A percentile compares a stretch with the other conserved stretches of the same genome.
Conservation (phyloP, 2,329 filamentous ascomycete species). For the Chrysoporthe austroafricana region DNA sequence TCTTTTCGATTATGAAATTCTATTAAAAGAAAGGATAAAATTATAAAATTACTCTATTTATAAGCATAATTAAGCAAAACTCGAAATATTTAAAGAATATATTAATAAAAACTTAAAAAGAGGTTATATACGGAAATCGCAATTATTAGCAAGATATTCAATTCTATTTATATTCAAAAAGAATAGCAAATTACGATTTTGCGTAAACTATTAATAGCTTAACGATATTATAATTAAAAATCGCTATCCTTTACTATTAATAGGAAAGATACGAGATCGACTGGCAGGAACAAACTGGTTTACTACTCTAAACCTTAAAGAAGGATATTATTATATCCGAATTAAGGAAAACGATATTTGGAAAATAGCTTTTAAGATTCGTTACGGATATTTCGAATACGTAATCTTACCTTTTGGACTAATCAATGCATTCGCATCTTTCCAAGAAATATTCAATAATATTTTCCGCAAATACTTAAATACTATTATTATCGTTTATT, state of each 20-base stretch:
- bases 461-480: too few species aligned
- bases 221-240: conserved; percentile 25
- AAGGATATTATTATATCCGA: conserved; percentile 30
- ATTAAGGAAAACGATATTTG: conserved; percentile 35
- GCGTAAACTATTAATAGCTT: too few species aligned
- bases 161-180: too few species aligned
- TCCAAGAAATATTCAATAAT: conserved; percentile 24
- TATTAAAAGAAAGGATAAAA: too few species aligned
- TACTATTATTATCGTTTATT: too few species aligned
- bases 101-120: too few species aligned
- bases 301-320: conserved; percentile 22
- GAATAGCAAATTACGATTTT: too few species aligned
- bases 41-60: too few species aligned
- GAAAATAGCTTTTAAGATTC: conserved; percentile 37
- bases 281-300: conserved; percentile 29
- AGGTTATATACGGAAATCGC: conserved; percentile 20
- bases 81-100: too few species aligned
- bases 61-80: too few species aligned
- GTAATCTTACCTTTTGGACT: conserved; percentile 38
- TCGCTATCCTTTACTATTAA: background rate
- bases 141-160: too few species aligned
- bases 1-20: too few species aligned
- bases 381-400: conserved; percentile 37
- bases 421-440: conserved; percentile 29
- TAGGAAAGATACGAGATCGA: conserved; percentile 21